Evolutionary conservation across 371 early-diverging fungal genomes (phyloP), one percentile per base, ranked within the genome.

Genomic region (Actinomortierella ambigua): DNA sequence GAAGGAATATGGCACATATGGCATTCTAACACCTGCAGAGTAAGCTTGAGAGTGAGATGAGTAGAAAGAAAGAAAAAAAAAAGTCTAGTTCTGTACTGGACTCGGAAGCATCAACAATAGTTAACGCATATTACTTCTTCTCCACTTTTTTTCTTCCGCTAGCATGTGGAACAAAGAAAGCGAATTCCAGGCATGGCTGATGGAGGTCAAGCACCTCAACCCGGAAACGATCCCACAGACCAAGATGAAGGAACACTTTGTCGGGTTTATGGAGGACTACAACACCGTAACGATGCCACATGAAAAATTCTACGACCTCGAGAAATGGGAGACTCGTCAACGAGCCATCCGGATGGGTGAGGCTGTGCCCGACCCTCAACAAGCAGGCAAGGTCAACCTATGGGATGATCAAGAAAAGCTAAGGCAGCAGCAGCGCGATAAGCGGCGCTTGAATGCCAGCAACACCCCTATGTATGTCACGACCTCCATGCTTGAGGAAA

Each of bases 231-330:
- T 88, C 14, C 77, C 78, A 15, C 81, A 84, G 18, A 70, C 26
- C 41, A 81, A 81, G 54, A 83, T 84, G 57, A 90, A 89, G 61
- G 81, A 86, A 34, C 64, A 85, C 56, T 90, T 90, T 66, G 46
- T 78, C 14, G 89, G 88, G 26, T 92, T 88, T 60, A 87, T 88
- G 84, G 92, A 91, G 61, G 92, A 90, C 61, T 91, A 80, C 78
- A 91, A 91, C 65, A 90, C 89, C 18, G 89, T 87, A 14, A 89
- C 88, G 0, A 85, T 91, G 78, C 88, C 92, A 9, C 88, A 90
- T 51, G 75, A 73, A 34, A 73, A 73, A 20, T 85, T 81, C 49
- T 90, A 89, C 68, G 66, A 87, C 47, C 50, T 89, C 26, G 59
- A 76, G 22, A 66, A 79, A 59, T 88, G 88, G 88, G 87, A 86